Base-by-base conservation (phyloP, 345 rosid genomes). In the Angophora floribunda region DNA sequence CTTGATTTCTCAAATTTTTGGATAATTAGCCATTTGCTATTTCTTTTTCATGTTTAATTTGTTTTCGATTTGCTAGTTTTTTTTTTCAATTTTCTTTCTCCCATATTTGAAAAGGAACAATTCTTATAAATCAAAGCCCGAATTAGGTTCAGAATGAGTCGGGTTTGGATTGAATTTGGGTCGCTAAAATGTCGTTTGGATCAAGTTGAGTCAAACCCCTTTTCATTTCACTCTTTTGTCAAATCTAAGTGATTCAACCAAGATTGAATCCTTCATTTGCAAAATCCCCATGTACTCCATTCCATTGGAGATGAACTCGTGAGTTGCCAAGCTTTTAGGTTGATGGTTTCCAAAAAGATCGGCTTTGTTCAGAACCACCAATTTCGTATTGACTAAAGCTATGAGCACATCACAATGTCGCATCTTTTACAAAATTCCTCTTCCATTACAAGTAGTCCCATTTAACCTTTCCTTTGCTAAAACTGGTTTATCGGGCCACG, bases 1-100 rank as follows among this genome's bases (percentile, higher is more conserved):
- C 61, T 55, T 55, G 61, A 55, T 55, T 55, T 55, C 61, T 55
- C 28, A 8, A 22, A 7, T 0, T 0, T 1, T 0, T 2, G 26
- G 26, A 59, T 59, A 59, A 59, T 26, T 26, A 59, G 11, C 67
- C 67, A 11, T 59, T 59, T 59, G 28, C 67, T 59, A 26, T 11
- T 59, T 26, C 41, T 59, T 59, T 26, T 59, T 59, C 6, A 5
- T 26, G 67, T 59, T 59, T 28, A 2, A 26, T 59, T 59, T 59
- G 32, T n/a, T 59, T 26, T 59, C 7, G 11, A n/a, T 11, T 59
- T n/a, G 67, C 67, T 59, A 55, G 28, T 21, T 55, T 21, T 21
- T 36, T 36, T 36, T 36, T 55, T 22, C 21, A 21, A 55, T 55
- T 55, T 53, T 21, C 26, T 7, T 55, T 55, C 26, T 59, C 28